Base-by-base conservation (phyloP, 2,329 filamentous ascomycete genomes). In the Botryotinia narcissicola region DNA sequence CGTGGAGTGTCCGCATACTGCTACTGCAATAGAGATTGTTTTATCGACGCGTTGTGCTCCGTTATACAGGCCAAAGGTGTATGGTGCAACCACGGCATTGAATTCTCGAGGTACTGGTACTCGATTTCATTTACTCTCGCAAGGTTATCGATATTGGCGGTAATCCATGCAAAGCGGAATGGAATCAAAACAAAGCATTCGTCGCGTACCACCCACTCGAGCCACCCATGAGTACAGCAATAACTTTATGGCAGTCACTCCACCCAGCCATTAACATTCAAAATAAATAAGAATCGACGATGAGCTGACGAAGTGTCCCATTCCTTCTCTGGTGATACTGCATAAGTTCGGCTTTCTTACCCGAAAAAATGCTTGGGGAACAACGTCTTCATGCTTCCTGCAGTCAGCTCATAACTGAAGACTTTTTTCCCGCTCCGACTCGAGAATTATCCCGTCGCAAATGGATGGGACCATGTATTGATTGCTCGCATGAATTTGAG, bases 331-430 rank as follows among this genome's bases (percentile, higher is more conserved):
- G 37, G 3, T 59, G 3, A 69, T 37, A 57, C 66, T 25, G 22
- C 35, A 57, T n/a, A 20, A 59, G 40, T 59, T 42, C 66, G 48
- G 66, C 66, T 57, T 69, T 69, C 10, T 57, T 57, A 29, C 46
- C 66, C 66, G 35, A 18, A 25, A 25, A 29, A 44, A 37, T 29
- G 35, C 40, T 40, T 54, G 60, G 42, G 35, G n/a, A 46, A 37
- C 57, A 44, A 70, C 42, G 68, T 35, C 35, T n/a, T 57, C 10
- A 22, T 68, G 51, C 40, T 62, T 69, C n/a, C 48, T 69, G 68
- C 67, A 69, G 35, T 59, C 67, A 59, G 48, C 48, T 48, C 40
- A 62, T 70, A 32, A 29, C 61, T 35, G 29, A 29, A 70, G 44
- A 62, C 54, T 37, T n/a, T 22, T 62, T 48, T 37, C 46, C 18